phyloP scores from a whole-genome alignment of 257 asterid species.

The Plantago elongata region DNA sequence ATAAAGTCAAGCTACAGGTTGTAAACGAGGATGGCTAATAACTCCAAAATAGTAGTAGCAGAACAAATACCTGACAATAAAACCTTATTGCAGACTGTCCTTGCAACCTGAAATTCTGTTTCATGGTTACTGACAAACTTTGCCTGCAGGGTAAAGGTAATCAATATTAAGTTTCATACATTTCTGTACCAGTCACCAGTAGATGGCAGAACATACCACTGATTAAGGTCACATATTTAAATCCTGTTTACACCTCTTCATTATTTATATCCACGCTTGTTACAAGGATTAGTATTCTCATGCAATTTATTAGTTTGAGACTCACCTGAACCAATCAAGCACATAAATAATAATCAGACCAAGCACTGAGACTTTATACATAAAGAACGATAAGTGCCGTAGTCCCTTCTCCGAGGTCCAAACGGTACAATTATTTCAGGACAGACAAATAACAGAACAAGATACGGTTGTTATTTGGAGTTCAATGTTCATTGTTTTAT shows the following conservation, averaged over 20 bases:
- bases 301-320: not conserved
- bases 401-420: too few species aligned
- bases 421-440: too few species aligned
- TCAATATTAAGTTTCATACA: not conserved
- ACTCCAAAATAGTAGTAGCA: not conserved
- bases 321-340: not conserved
- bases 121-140: constrained; percentile 61
- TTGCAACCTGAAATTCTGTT: constrained; percentile 54
- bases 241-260: not conserved
- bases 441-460: not conserved
- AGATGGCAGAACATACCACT: not conserved
- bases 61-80: constrained; percentile 45
- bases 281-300: too few species aligned
- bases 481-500: too few species aligned
- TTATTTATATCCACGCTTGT: too few species aligned
- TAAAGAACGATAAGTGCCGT: too few species aligned
- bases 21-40: not conserved
- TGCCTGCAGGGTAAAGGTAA: constrained; percentile 37
- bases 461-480: not conserved
- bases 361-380: too few species aligned
- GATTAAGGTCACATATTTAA: not conserved
- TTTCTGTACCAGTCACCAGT: not conserved
- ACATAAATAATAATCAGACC: not conserved
- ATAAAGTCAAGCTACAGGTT: not conserved
- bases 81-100: constrained; percentile 44